Conservation (phyloP, 2,329 filamentous ascomycete species). For the Colletotrichum gigasporum region DNA sequence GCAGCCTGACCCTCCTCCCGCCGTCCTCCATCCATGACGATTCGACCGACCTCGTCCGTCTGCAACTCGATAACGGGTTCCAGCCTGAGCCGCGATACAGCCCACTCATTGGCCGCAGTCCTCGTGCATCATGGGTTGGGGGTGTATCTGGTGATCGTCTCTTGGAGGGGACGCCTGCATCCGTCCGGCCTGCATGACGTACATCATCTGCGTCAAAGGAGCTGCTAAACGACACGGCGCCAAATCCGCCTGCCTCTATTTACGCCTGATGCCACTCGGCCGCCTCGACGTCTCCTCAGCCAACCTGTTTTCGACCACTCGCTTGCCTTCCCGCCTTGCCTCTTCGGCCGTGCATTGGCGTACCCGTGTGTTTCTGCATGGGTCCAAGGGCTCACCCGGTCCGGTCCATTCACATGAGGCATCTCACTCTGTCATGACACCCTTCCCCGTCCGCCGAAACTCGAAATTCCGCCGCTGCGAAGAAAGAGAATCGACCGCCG, state of each 20-base stretch:
- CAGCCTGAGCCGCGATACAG: neutral
- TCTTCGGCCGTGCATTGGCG: conserved; percentile 31
- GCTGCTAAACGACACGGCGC: conserved; percentile 3
- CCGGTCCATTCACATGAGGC: conserved; percentile 26
- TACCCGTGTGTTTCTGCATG: conserved; percentile 20
- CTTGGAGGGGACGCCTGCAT: conserved; percentile 17
- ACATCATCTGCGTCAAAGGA: conserved; percentile 31
- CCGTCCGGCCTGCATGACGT: conserved; percentile 30
- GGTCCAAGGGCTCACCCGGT: conserved; percentile 26
- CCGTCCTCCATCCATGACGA: neutral
- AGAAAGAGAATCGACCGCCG: neutral
- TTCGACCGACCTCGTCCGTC: neutral
- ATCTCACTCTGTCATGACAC: neutral
- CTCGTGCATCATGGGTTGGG: conserved; percentile 29
- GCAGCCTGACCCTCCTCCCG: too few relatives aligned
- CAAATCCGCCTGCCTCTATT: conserved; percentile 19
- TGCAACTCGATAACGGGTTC: conserved; percentile 19
- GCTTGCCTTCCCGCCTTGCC: conserved; percentile 26
- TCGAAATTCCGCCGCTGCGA: neutral
- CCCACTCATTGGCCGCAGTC: conserved; percentile 5
- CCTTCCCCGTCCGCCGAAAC: neutral
- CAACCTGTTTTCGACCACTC: conserved; percentile 18
- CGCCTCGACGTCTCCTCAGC: neutral
- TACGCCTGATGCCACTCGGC: neutral
- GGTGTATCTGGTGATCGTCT: conserved; percentile 33